These are phyloP conservation scores for Aspergillus affinis DNA, from an alignment of 495 filamentous ascomycete species.

Conservation along the genomic window DNA sequence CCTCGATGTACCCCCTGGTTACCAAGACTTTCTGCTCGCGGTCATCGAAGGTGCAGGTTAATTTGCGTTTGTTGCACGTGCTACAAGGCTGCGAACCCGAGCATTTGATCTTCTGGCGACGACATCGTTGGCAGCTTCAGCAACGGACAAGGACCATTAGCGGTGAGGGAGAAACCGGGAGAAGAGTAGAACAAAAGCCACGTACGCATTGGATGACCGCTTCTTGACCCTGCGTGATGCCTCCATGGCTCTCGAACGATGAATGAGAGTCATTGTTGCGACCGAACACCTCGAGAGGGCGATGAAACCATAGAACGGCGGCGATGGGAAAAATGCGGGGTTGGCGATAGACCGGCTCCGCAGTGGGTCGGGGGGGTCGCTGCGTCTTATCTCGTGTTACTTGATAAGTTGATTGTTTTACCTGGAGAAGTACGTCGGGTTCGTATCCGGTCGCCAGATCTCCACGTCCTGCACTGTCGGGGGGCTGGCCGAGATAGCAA, in stretches of 20 bases:
- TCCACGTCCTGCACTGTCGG: no score
- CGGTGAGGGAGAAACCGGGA: not conserved
- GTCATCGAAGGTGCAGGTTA: conserved; percentile 41
- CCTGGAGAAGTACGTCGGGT: no score
- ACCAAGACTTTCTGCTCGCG: conserved; percentile 45
- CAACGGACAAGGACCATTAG: not conserved
- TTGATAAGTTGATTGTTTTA: no score
- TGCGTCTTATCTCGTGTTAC: no score
- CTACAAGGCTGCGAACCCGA: conserved; percentile 43
- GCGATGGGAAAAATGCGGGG: no score
- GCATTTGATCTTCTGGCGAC: conserved; percentile 48
- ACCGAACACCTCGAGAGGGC: no score
- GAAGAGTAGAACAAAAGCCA: not conserved
- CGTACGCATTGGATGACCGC: conserved; percentile 41
- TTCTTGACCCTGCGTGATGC: conserved; percentile 26
- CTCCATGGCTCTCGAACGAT: conserved; percentile 10
- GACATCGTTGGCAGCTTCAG: conserved; percentile 42
- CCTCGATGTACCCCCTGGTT: conserved; percentile 40
- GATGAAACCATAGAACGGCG: no score
- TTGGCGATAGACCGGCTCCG: no score
- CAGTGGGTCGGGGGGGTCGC: no score
- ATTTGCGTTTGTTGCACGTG: conserved; percentile 43
- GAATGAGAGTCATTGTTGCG: no score
- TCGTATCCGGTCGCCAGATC: no score
- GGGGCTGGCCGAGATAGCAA: no score